Base-by-base conservation (phyloP, 2,329 filamentous ascomycete species). In the Thielaviopsis musarum region DNA sequence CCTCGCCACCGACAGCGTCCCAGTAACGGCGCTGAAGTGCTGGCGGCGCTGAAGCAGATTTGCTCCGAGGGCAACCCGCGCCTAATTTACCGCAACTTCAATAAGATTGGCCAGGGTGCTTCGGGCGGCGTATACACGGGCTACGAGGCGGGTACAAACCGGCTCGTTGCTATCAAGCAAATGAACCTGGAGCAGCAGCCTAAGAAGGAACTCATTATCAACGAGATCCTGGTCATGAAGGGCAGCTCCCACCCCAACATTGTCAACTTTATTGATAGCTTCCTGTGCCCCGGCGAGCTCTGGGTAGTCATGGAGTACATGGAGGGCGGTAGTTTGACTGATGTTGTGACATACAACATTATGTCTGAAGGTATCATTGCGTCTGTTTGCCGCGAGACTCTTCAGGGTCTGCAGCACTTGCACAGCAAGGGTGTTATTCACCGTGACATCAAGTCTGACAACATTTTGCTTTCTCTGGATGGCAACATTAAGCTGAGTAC, bases 241-340 rank as follows among this genome's bases (percentile, higher is more conserved):
- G 93, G 97, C 67, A 96, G 91, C 76, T 93, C 88, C 61, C 93
- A 98, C 70, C 91, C 90, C 67, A 97, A 97, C 70, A 95, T 98
- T 72, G 93, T 98, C 73, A 98, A 98, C 72, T 98, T 97, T 72
- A 91, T 97, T 74, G 93, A 97, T 75, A 96, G 91, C 70, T 97
- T 91, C 70, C 77, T 98, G 12, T 86, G 91, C 61, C 81, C 82
- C 13, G 88, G 91, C 52, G 93, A 97, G 70, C 75, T 98, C 30
- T 98, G 93, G 93, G 93, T 98, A 1, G 89, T 97, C 38, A 98
- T 98, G 93, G 93, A 98, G 73, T 98, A 91, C 68, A 98, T 98
- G 93, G 91, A 98, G 71, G 93, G 93, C 62, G 93, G 93, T 63
- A 96, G 90, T 72, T 76, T 98, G 69, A 98, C 93, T 12, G 93